Base-by-base conservation (phyloP, 2,329 filamentous ascomycete species). In the Sphaceloma murrayae region DNA sequence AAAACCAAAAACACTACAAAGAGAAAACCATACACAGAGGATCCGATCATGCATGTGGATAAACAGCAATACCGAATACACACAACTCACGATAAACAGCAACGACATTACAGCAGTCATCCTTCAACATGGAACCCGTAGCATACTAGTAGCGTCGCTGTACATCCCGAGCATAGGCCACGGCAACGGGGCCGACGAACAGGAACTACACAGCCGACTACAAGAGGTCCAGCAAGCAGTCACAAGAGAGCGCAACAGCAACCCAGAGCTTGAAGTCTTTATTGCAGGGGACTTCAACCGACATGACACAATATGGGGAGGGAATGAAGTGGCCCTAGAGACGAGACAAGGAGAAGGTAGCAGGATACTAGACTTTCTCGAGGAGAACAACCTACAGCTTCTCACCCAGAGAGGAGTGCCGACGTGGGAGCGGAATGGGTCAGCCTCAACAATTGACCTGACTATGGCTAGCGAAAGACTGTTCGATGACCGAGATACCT, bases 281-380 rank as follows among this genome's bases (percentile, higher is more conserved):
- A 24, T 47, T 17, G 45, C 21, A 36, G 45, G 34, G 13, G 45
- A 46, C 45, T 46, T 46, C 14, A 46, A 46, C 34, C 6, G 6
- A 4, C 45, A 46, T 18, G 46, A 61, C 39, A 49, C 54, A 49
- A 46, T 60, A 21, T 60, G 48, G 53, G 54, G 51, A 48, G 53
- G 54, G 49, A 53, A 59, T 39, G 44, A 56, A 7, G 48, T 60
- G 11, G 45, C 13, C 10, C 61, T 58, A 17, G 53, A 58, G 27
- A 47, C 49, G 14, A 56, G 57, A 44, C 51, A 66, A 49, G 61
- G 62, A n/a, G 58, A 65, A 53, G 62, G 54, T 13, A 53, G 62
- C 36, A 48, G 40, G 43, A 62, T 64, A 31, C 57, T 64, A 11
- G 51, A 52, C 11, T 27, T 27, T 11, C 6, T 27, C 24, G 24